These are phyloP conservation scores for Ceratocystis alfenasii DNA, from an alignment of 2,329 filamentous ascomycete genomes.

Conservation along the genomic window DNA sequence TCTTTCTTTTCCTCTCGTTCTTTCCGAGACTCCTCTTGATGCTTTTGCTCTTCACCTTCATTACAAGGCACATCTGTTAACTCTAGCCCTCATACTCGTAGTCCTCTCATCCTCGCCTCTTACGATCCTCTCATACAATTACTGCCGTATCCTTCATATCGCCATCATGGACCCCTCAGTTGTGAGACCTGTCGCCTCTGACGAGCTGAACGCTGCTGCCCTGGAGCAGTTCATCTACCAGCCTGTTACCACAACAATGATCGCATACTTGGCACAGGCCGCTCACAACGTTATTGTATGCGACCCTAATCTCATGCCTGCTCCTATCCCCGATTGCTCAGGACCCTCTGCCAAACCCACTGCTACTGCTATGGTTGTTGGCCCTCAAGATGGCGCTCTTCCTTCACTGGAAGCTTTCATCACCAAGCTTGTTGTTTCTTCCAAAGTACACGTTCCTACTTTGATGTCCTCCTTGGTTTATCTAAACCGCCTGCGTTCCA, in stretches of 20 bases:
- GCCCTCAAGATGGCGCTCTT: constrained; percentile 43
- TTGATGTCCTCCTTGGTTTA: constrained; percentile 96
- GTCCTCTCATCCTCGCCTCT: not conserved
- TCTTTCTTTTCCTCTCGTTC: not conserved
- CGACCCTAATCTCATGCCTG: constrained; percentile 49
- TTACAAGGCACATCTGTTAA: not conserved
- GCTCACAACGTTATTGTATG: constrained; percentile 70
- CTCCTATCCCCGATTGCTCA: constrained; percentile 26
- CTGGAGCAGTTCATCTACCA: constrained; percentile 71
- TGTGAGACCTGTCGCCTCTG: constrained; percentile 33
- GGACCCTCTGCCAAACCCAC: constrained; percentile 37
- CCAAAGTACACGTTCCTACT: constrained; percentile 93
- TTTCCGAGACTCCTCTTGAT: not conserved
- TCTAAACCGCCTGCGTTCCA: constrained; percentile 68
- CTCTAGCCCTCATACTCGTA: not conserved
- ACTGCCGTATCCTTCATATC: too few species aligned
- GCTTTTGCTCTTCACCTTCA: not conserved
- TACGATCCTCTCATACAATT: not conserved
- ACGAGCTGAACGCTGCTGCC: constrained; percentile 57
- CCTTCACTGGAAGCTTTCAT: constrained; percentile 87
- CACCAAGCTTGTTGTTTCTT: constrained; percentile 75
- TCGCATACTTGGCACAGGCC: constrained; percentile 61
- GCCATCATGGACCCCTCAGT: constrained; percentile 17
- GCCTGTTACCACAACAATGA: constrained; percentile 65
- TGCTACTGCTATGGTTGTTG: constrained; percentile 38